These are phyloP conservation scores for Groenewaldozyma sp. DNA, from an alignment of 1,139 yeast species.

Conservation along the genomic window DNA sequence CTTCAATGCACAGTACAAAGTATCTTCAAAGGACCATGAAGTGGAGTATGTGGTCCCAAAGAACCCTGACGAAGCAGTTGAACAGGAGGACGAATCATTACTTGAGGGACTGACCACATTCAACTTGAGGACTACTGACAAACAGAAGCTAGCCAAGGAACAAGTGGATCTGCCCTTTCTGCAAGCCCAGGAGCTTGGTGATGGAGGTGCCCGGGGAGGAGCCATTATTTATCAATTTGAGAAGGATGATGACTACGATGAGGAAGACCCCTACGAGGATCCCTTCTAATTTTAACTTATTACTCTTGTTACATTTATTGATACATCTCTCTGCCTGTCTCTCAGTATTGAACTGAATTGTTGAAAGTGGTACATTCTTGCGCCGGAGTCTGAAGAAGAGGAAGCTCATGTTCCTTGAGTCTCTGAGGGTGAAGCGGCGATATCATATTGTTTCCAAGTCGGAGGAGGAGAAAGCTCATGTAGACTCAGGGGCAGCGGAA, in stretches of 20 bases:
- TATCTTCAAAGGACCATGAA: constrained; percentile 45
- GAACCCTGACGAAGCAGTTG: constrained; percentile 31
- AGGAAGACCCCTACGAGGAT: constrained; percentile 95
- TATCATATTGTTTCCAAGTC: too few relatives aligned
- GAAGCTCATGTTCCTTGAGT: too few relatives aligned
- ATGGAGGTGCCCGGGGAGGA: constrained; percentile 47
- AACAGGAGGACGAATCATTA: constrained; percentile 32
- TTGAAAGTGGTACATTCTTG: too few relatives aligned
- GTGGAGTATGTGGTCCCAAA: constrained; percentile 36
- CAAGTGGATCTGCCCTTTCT: constrained; percentile 82
- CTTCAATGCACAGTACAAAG: constrained; percentile 43
- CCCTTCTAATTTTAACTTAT: constrained; percentile 63
- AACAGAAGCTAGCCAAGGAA: constrained; percentile 69
- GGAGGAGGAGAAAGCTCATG: neutral
- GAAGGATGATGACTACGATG: constrained; percentile 81
- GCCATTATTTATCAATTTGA: constrained; percentile 93
- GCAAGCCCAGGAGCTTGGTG: constrained; percentile 75
- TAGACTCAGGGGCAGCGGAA: neutral
- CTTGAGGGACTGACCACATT: constrained; percentile 76
- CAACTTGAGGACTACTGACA: constrained; percentile 64
- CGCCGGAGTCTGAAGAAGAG: too few relatives aligned
- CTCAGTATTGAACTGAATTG: too few relatives aligned
- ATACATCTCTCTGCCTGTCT: too few relatives aligned
- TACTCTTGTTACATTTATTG: too few relatives aligned
- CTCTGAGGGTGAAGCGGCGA: too few relatives aligned